A percentile compares a stretch with the other conserved stretches of the same genome.
Evolutionary conservation across 495 filamentous ascomycete species (phyloP).

Genomic region (Aspergillus steynii): DNA sequence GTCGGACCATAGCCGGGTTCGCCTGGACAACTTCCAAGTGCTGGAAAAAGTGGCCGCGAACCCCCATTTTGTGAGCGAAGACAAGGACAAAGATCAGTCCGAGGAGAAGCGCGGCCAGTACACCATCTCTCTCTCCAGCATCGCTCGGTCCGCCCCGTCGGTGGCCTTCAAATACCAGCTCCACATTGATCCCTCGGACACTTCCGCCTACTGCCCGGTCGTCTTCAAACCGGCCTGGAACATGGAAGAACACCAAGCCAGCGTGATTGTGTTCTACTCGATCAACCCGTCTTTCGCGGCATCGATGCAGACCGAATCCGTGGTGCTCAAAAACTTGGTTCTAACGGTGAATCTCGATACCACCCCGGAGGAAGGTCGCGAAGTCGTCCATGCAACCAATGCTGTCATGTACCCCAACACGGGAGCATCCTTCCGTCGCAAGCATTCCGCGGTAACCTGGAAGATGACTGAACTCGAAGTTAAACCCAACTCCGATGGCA

Average conservation of each 20-base stretch:
- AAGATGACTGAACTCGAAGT: constrained; percentile 77
- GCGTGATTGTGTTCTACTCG: constrained; percentile 79
- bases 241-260: constrained; percentile 75
- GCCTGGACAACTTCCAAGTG: constrained; percentile 86
- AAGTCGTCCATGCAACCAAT: constrained; percentile 43
- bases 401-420: constrained; percentile 50
- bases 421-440: constrained; percentile 72
- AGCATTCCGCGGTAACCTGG: constrained; percentile 88
- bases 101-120: constrained; percentile 79
- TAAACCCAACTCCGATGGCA: constrained; percentile 52
- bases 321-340: constrained; percentile 78
- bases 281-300: constrained; percentile 71
- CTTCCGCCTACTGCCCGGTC: constrained; percentile 71
- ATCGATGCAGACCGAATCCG: constrained; percentile 38
- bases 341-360: constrained; percentile 76
- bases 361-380: constrained; percentile 40
- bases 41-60: constrained; percentile 96
- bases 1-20: constrained; percentile 61
- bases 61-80: constrained; percentile 77
- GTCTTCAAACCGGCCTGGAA: constrained; percentile 82
- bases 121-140: constrained; percentile 65
- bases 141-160: constrained; percentile 63
- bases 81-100: constrained; percentile 29
- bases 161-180: constrained; percentile 95
- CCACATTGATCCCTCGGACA: constrained; percentile 66